phyloP scores from a whole-genome alignment of 2,329 filamentous ascomycete species.

The Neofusicoccum sp. region DNA sequence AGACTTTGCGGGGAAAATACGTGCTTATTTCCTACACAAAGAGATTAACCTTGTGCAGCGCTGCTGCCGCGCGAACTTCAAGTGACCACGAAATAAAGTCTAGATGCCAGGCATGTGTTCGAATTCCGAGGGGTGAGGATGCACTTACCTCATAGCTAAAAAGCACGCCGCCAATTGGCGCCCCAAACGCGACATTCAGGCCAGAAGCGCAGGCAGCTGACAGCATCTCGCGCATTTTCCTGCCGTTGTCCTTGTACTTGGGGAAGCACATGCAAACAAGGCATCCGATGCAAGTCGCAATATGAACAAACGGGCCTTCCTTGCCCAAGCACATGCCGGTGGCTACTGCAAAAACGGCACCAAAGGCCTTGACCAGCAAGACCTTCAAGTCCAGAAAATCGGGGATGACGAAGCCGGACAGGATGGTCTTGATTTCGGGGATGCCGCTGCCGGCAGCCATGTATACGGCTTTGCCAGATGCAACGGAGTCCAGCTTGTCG shows the following conservation, averaged over 20 bases:
- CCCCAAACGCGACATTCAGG: conserved; percentile 63
- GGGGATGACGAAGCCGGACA: conserved; percentile 63
- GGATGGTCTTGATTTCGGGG: conserved; percentile 64
- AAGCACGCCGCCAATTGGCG: conserved; percentile 63
- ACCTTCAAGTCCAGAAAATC: conserved; percentile 60
- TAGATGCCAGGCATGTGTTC: neutral
- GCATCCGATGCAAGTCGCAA: conserved; percentile 60
- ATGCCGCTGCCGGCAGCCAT: conserved; percentile 63
- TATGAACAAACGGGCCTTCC: conserved; percentile 65
- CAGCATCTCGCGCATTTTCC: conserved; percentile 62
- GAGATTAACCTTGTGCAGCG: neutral
- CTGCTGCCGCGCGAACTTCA: neutral
- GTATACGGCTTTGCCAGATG: conserved; percentile 57
- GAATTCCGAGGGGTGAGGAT: neutral
- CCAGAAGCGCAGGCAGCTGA: conserved; percentile 61
- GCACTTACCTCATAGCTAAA: conserved; percentile 56
- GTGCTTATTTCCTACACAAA: conserved; percentile 57
- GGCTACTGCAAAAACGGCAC: conserved; percentile 60
- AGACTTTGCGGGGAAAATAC: conserved; percentile 61
- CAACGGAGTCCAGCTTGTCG: conserved; percentile 31
- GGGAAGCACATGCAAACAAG: conserved; percentile 56
- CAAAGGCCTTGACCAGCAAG: conserved; percentile 60
- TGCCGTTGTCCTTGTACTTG: conserved; percentile 60
- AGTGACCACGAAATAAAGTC: conserved; percentile 24
- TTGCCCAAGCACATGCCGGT: conserved; percentile 65